A percentile compares a stretch with the other conserved stretches of the same genome.
phyloP scores from a whole-genome alignment of 2,329 filamentous ascomycete species.

The Rutstroemia sp. region DNA sequence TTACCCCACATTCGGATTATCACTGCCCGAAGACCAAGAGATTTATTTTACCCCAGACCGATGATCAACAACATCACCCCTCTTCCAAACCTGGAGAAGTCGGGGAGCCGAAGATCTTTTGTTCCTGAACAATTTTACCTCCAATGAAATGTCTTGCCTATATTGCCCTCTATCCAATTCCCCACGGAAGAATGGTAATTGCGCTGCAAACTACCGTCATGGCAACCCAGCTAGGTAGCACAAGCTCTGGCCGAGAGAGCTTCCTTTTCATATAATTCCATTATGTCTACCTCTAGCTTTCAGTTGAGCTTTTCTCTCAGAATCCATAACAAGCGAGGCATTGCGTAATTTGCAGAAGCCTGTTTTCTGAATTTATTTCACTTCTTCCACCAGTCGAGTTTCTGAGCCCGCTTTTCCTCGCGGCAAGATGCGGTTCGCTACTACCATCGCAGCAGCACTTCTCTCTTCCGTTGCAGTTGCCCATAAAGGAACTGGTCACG shows the following conservation, averaged over 20 bases:
- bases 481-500: background rate
- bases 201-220: background rate
- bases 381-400: background rate
- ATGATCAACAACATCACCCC: constrained; percentile 1
- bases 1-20: constrained; percentile 2
- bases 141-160: constrained; percentile 11
- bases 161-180: background rate
- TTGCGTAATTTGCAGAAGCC: background rate
- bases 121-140: constrained; percentile 15
- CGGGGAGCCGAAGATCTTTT: background rate
- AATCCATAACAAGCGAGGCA: too few species aligned
- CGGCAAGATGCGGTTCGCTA: background rate
- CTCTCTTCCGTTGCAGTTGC: background rate
- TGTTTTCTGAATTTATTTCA: background rate
- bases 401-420: background rate
- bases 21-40: background rate
- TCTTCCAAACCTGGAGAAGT: constrained; percentile 7
- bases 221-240: background rate
- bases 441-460: background rate
- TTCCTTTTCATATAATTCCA: background rate
- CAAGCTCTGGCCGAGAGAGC: too few species aligned
- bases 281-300: background rate
- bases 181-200: background rate
- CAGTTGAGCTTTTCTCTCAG: too few species aligned
- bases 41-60: background rate